A percentile compares a stretch with the other conserved stretches of the same genome.
phyloP scores from a whole-genome alignment of 495 filamentous ascomycete genomes.

The Penicillium pulvis region DNA sequence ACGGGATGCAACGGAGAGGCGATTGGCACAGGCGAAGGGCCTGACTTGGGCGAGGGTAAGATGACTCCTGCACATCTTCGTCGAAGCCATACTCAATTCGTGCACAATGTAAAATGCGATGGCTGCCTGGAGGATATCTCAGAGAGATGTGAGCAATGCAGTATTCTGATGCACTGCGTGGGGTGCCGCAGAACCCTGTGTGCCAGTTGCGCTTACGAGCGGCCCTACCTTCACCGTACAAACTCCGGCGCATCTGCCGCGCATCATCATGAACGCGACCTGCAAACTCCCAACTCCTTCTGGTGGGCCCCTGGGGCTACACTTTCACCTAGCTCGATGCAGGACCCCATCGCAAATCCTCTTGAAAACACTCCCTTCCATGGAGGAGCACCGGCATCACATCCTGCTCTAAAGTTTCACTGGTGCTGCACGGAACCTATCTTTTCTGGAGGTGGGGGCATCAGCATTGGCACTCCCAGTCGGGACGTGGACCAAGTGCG shows the following conservation, averaged over 20 bases:
- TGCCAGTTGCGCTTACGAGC: conserved; percentile 61
- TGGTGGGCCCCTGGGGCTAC: conserved; percentile 63
- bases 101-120: conserved; percentile 56
- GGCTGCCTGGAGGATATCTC: conserved; percentile 53
- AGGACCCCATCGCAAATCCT: conserved; percentile 41
- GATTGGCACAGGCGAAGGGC: conserved; percentile 48
- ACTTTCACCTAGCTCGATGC: conserved; percentile 59
- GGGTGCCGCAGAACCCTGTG: conserved; percentile 64
- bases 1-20: conserved; percentile 58
- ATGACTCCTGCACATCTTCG: conserved; percentile 56
- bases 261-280: conserved; percentile 3
- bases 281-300: conserved; percentile 29
- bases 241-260: conserved; percentile 17
- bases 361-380: conserved; percentile 33
- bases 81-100: conserved; percentile 54
- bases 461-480: conserved; percentile 56
- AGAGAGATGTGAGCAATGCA: conserved; percentile 64
- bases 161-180: conserved; percentile 64
- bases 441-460: conserved; percentile 63
- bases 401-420: conserved; percentile 54
- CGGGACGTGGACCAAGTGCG: conserved; percentile 58
- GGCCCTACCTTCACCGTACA: conserved; percentile 47
- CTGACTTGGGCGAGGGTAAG: conserved; percentile 55
- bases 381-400: conserved; percentile 24
- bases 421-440: conserved; percentile 67